Base-by-base conservation (phyloP, 805 yeast species). In the Ogataea glucozyma region DNA sequence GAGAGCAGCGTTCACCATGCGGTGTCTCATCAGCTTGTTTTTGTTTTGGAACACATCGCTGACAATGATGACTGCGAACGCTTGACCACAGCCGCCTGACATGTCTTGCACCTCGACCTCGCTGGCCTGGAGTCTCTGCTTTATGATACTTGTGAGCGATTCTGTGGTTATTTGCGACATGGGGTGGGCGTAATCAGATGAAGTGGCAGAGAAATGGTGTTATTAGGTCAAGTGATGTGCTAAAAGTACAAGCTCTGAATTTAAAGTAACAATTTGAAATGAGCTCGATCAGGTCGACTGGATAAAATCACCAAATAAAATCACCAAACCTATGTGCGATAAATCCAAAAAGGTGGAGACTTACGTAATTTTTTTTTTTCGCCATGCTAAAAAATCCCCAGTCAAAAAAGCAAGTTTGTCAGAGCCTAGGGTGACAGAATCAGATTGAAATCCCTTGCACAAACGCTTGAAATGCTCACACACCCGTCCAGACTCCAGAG, bases 61-160 rank as follows among this genome's bases (percentile, higher is more conserved):
- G 8, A 93, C 96, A 20, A 95, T 90, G 6, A 87, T 76, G 24
- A 89, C 96, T 27, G 95, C 96, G 65, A 90, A 91, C 2, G 98
- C 96, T 64, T 91, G 97, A 4, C 99, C 99, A 66, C 99, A 93
- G 1, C 99, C 99, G 12, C 95, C 95, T 9, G 83, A 81, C 71
- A 80, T 76, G 52, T 87, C 95, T 47, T 77, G 83, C 6, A 87
- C 89, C 54, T 82, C 84, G 9, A 82, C 88, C 47, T 83, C 77
- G 0, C 57, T 45, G 8, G 93, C 88, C 17, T 69, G 67, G n/a
- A 86, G 73, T 31, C 84, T 63, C 13, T 74, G 74, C 33, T 71
- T 67, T 38, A 85, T 81, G 19, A 73, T 65, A 11, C 63, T 53
- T 38, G 77, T 74, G 40, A 85, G 65, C 10, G 59, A 46, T 17